Base-by-base conservation (phyloP, 805 yeast genomes). In the Candida khao-thaluensis region DNA sequence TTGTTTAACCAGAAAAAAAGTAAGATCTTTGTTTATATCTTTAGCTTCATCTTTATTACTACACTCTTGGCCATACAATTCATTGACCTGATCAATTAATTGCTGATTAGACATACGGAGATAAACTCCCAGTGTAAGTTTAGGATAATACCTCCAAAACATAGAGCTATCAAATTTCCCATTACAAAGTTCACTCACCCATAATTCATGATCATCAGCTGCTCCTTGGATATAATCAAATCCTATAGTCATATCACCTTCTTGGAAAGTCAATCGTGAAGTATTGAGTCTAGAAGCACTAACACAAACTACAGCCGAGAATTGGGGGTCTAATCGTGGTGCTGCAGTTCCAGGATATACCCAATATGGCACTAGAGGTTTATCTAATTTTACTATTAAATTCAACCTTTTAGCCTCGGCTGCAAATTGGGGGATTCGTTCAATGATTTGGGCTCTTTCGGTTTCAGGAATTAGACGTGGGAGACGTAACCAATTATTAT, bases 131-230 rank as follows among this genome's bases (percentile, higher is more conserved):
- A 10, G 3, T 12, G 14, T 23, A 23, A 38, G n/a, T 2, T 14
- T 15, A 11, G 37, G 37, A 17, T 32, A 38, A 15, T 14, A 21
- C 3, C 14, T 12, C 44, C 32, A 48, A 40, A 23, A 60, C 40
- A 20, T 43, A 30, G 3, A 53, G 0, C 90, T 79, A 1, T 69
- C 72, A 21, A 87, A 57, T 0, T 70, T 63, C 4, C 73, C 66
- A 0, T 82, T 74, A 25, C 66, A 62, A 1, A 63, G 34, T 3
- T 56, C 59, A 1, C 68, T 54, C 0, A 63, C 62, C 97, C 96
- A 89, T 8, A 82, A 64, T 52, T 89, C 97, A 56, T 89, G 95
- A 52, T 90, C 96, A 58, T 89, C 97, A 0, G 93, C 96, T 0
- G 96, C 93, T 1, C 97, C 97, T 59, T 88, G 96, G 1, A 88